Evolutionary conservation across 345 rosid genomes (phyloP).

Genomic region (Aquilaria yunnanensis): DNA sequence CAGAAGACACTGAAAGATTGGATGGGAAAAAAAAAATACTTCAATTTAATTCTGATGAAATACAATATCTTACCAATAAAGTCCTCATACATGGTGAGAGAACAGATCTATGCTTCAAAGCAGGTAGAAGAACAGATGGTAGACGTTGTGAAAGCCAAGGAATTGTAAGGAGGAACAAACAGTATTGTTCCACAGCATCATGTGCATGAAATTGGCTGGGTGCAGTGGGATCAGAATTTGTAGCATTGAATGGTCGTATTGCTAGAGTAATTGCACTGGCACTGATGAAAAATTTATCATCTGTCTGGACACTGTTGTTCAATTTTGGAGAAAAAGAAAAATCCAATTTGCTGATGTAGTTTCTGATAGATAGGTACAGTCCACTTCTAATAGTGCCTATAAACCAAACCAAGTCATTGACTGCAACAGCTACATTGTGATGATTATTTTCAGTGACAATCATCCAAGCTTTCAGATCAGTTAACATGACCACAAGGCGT

Average conservation of each 20-base stretch:
- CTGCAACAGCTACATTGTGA: constrained; percentile 49
- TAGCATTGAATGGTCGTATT: constrained; percentile 67
- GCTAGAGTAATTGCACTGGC: constrained; percentile 80
- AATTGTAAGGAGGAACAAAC: constrained; percentile 56
- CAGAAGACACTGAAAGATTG: not conserved
- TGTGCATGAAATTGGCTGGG: constrained; percentile 19
- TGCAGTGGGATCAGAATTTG: constrained; percentile 23
- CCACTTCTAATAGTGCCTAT: constrained; percentile 67
- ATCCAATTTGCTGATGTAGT: constrained; percentile 48
- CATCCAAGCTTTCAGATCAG: constrained; percentile 78
- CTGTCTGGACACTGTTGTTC: constrained; percentile 33
- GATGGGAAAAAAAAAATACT: not conserved
- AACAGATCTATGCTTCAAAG: constrained; percentile 76
- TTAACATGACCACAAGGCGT: constrained; percentile 60
- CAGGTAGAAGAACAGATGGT: constrained; percentile 71
- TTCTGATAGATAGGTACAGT: constrained; percentile 56
- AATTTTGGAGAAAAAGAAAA: constrained; percentile 17
- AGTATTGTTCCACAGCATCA: constrained; percentile 49
- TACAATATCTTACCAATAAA: constrained; percentile 57
- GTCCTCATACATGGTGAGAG: constrained; percentile 57
- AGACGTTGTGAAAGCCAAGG: constrained; percentile 68
- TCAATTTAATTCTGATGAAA: constrained; percentile 12
- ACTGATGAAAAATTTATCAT: constrained; percentile 67
- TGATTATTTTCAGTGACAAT: constrained; percentile 25
- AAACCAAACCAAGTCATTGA: constrained; percentile 47